phyloP scores from a whole-genome alignment of 1,139 yeast genomes.

The Fermentozyma sake region DNA sequence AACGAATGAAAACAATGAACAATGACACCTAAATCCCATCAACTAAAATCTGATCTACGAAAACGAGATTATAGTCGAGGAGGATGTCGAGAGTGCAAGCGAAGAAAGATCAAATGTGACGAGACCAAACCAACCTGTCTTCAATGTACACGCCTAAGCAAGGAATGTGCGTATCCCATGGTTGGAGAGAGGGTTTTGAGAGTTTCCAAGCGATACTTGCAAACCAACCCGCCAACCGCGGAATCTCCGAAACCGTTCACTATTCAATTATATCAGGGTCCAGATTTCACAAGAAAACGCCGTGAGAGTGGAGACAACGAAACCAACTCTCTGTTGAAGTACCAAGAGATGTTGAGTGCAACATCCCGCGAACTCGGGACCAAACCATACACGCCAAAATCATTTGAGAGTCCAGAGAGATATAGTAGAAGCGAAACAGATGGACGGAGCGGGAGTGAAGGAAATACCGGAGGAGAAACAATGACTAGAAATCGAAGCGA shows the following conservation, averaged over 20 bases:
- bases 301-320: not conserved
- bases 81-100: slow-evolving; percentile 25
- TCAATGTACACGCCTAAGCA: slow-evolving; percentile 33
- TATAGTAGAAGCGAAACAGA: not conserved
- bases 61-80: slow-evolving; percentile 15
- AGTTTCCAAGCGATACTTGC: slow-evolving; percentile 10
- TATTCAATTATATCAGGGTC: slow-evolving; percentile 9
- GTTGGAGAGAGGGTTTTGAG: slow-evolving; percentile 16
- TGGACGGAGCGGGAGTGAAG: not conserved
- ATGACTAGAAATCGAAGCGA: no score
- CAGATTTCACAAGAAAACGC: slow-evolving; percentile 3
- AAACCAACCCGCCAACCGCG: slow-evolving; percentile 8
- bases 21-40: no score
- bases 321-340: not conserved
- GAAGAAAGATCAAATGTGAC: slow-evolving; percentile 45
- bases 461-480: no score
- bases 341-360: not conserved
- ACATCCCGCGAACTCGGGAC: not conserved
- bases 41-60: no score
- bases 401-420: no score
- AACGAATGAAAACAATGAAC: no score
- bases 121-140: slow-evolving; percentile 50
- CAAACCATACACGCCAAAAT: not conserved
- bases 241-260: slow-evolving; percentile 7
- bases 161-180: slow-evolving; percentile 17